Percentiles rank a stretch among this genome's conserved stretches.
Conservation (phyloP, 2,329 filamentous ascomycete species). For the Neofusicoccum kwambonambiense region DNA sequence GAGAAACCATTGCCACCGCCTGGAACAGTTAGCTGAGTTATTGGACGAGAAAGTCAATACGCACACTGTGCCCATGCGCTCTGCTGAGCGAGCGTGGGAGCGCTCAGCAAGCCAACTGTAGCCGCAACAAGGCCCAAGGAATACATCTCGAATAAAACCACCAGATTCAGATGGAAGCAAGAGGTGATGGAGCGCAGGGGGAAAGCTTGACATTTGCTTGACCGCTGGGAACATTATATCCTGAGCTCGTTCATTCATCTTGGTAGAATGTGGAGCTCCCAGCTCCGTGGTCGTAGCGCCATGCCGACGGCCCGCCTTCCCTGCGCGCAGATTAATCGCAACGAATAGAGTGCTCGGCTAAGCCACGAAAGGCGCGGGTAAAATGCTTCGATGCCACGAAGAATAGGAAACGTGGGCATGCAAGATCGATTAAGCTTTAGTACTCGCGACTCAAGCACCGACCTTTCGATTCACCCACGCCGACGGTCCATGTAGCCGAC, state of each 20-base stretch:
- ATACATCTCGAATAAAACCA: background rate
- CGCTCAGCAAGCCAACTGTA: conserved; percentile 27
- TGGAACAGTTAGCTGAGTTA: conserved; percentile 10
- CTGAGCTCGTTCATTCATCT: background rate
- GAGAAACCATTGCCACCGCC: conserved; percentile 31
- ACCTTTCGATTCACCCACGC: background rate
- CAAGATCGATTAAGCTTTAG: background rate
- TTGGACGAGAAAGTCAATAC: background rate
- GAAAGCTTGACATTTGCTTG: background rate
- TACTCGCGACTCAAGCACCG: background rate
- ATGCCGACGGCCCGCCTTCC: conserved; percentile 8
- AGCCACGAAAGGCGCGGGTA: background rate
- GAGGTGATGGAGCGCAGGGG: background rate
- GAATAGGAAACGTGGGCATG: too few species aligned
- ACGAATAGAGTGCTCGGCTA: conserved; percentile 10
- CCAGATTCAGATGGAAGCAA: background rate
- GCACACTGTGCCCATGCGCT: conserved; percentile 37
- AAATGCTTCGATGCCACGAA: background rate
- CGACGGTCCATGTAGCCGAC: too few species aligned
- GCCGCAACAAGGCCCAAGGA: conserved; percentile 7
- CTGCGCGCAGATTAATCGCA: conserved; percentile 5
- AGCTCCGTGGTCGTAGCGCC: background rate
- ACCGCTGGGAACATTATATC: background rate
- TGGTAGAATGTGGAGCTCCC: background rate
- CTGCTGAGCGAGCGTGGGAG: conserved; percentile 25